These are phyloP conservation scores for Phytophthora vignae DNA, from an alignment of 352 stramenopile species.

Conservation along the genomic window DNA sequence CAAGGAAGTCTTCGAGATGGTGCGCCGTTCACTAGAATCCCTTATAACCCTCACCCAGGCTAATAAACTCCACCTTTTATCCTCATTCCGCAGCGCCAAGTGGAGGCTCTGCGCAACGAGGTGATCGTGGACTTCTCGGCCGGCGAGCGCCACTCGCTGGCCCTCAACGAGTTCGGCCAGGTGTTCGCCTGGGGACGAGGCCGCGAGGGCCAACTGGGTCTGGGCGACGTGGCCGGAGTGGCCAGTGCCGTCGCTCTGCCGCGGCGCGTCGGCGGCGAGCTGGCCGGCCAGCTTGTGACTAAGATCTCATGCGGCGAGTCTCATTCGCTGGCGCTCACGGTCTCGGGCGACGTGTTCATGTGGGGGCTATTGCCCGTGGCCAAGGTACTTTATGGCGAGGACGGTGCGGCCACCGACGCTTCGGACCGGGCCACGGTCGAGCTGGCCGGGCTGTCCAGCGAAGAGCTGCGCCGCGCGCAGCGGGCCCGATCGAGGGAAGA, in stretches of 20 bases:
- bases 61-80: conserved; percentile 3
- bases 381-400: conserved; percentile 51
- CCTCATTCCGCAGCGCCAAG: conserved; percentile 42
- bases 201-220: conserved; percentile 74
- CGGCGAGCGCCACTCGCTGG: conserved; percentile 77
- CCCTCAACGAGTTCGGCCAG: conserved; percentile 83
- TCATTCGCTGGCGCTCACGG: conserved; percentile 71
- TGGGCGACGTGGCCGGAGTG: conserved; percentile 46
- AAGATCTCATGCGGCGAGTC: conserved; percentile 82
- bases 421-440: conserved; percentile 68
- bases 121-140: conserved; percentile 80
- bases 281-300: conserved; percentile 71
- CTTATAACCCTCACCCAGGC: neutral
- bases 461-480: conserved; percentile 36
- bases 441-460: conserved; percentile 55
- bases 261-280: conserved; percentile 46
- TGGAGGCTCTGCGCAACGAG: conserved; percentile 61
- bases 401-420: conserved; percentile 31
- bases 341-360: conserved; percentile 76
- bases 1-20: conserved; percentile 69
- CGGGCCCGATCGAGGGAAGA: conserved; percentile 25
- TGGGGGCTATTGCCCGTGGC: conserved; percentile 75
- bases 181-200: conserved; percentile 83
- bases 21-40: no score
- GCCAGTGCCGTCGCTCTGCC: conserved; percentile 40